Base-by-base conservation (phyloP, 192 early-diverging fungal species). In the Geosiphon pyriformis region DNA sequence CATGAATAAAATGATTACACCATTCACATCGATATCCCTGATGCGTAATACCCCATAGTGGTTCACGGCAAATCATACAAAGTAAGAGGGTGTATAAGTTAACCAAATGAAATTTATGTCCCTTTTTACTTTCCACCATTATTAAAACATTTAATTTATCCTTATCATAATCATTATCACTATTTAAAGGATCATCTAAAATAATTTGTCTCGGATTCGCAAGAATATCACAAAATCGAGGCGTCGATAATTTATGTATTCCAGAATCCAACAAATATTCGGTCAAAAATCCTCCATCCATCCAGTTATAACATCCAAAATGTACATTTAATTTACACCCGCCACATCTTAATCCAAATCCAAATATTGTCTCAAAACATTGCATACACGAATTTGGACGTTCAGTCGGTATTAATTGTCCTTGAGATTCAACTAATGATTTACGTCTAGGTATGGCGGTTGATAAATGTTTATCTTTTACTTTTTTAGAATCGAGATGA, bases 71-170 rank as follows among this genome's bases (percentile, higher is more conserved):
- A 32, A 72, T 71, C 1, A 69, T 61, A 59, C 83, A 85, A 0
- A 85, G 72, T 32, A 77, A 70, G 8, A 82, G 68, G 17, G 83
- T 81, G 48, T 78, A 85, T 15, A 82, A 30, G 33, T 85, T 85
- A 6, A 80, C 75, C 4, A 83, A 70, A 17, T 77, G 78, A 54
- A 85, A 77, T 23, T 74, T 54, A 54, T 85, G 83, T 8, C 80
- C 71, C 1, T 66, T 31, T n/a, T 76, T 23, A 56, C 8, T 62
- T 53, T 31, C 32, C 25, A 32, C 50, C 70, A 23, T 35, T 49
- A 48, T 65, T 65, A 25, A 59, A 55, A 6, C 33, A 56, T 25
- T 15, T 10, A 11, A 30, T n/a, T n/a, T n/a, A n/a, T n/a, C n/a
- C n/a, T n/a, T 34, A 30, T 68, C 69, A 32, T 34, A 56, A 25